A percentile compares a stretch with the other conserved stretches of the same genome.
Conservation (phyloP, 768 basidiomycete genomes). For the Boletales sp. region DNA sequence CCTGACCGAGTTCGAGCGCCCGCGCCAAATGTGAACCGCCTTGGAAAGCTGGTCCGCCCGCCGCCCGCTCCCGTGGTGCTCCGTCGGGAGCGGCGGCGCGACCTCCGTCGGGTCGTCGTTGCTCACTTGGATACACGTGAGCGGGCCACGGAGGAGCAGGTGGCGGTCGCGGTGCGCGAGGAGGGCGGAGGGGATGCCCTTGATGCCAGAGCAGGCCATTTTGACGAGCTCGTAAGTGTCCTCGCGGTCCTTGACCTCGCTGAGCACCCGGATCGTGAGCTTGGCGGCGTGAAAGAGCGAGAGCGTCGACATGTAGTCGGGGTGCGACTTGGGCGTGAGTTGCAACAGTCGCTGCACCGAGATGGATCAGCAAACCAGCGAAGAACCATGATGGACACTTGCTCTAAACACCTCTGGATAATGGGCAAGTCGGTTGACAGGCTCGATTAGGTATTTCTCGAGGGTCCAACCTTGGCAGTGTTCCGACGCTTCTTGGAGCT, state of each 20-base stretch:
- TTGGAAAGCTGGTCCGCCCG: conserved; percentile 30
- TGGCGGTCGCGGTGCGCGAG: conserved; percentile 73
- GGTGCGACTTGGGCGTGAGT: conserved; percentile 64
- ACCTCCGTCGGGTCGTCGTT: conserved; percentile 21
- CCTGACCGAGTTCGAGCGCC: conserved; percentile 39
- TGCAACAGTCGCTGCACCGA: conserved; percentile 59
- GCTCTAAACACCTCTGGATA: conserved; percentile 78
- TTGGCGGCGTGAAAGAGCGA: conserved; percentile 65
- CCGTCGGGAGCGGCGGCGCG: not conserved
- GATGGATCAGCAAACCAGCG: conserved; percentile 3
- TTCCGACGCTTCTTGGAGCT: conserved; percentile 54
- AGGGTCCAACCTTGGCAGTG: conserved; percentile 64
- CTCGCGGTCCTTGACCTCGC: conserved; percentile 82
- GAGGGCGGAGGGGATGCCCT: conserved; percentile 49
- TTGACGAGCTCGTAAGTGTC: conserved; percentile 82
- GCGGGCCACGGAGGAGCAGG: conserved; percentile 63
- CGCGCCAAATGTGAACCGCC: conserved; percentile 47
- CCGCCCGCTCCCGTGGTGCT: not conserved
- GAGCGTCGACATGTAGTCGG: conserved; percentile 66
- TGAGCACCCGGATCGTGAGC: conserved; percentile 70
- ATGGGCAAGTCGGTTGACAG: conserved; percentile 64
- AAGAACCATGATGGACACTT: conserved; percentile 23
- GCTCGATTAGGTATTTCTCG: conserved; percentile 67
- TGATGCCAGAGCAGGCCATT: conserved; percentile 52
- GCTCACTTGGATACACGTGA: conserved; percentile 42